Percentiles rank a stretch among this genome's conserved stretches.
phyloP scores from a whole-genome alignment of 2,329 filamentous ascomycete species.

The Ophiostoma triangulosporum region DNA sequence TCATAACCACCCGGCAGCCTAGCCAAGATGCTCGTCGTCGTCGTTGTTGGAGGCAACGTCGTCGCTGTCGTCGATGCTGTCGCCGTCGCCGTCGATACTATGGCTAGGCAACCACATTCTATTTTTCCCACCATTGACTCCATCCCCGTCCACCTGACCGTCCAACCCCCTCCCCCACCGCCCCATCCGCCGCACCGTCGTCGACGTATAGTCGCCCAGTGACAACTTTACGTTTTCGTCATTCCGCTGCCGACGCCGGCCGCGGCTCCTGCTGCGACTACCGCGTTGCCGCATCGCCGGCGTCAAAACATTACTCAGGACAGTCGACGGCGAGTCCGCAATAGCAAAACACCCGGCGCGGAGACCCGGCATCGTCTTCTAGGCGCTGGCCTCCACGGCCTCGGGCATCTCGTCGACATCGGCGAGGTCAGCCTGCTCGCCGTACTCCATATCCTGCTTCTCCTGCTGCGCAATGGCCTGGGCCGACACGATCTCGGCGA shows the following conservation, averaged over 20 bases:
- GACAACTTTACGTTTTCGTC: not conserved
- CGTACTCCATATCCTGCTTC: constrained; percentile 49
- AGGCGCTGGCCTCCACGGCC: constrained; percentile 24
- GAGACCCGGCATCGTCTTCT: constrained; percentile 18
- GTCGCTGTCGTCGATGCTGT: not conserved
- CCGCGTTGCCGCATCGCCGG: constrained; percentile 12
- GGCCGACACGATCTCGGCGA: constrained; percentile 95
- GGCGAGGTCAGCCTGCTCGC: constrained; percentile 33
- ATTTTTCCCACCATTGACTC: not conserved
- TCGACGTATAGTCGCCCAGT: not conserved
- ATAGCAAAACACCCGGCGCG: constrained; percentile 12
- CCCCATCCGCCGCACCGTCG: not conserved
- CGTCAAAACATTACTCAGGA: constrained; percentile 19
- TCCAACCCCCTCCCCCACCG: too few relatives aligned
- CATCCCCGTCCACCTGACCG: too few relatives aligned
- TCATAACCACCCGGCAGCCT: not conserved
- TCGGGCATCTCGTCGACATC: constrained; percentile 36
- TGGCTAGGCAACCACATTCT: not conserved
- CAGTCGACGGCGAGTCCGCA: constrained; percentile 17
- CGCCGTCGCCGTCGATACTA: not conserved
- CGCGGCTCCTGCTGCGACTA: constrained; percentile 6
- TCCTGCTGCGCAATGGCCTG: constrained; percentile 95
- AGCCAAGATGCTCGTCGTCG: not conserved
- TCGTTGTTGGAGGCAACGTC: not conserved
- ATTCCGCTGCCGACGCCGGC: not conserved